Evolutionary conservation across 2,329 filamentous ascomycete species (phyloP).

Genomic region (Diaporthe velutina): DNA sequence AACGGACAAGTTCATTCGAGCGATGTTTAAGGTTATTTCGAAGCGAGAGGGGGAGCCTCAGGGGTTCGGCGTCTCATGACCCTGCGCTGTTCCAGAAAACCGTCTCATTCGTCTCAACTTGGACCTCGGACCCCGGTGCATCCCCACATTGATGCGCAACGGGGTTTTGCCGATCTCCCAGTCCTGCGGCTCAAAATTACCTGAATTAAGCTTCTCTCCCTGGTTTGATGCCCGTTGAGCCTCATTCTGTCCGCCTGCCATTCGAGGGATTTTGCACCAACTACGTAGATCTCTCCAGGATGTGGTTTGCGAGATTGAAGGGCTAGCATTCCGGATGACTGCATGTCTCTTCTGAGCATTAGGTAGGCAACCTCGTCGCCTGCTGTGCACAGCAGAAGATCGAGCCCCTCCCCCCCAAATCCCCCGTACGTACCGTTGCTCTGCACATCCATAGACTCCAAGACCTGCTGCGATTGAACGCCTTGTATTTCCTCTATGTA

Average conservation of each 20-base stretch:
- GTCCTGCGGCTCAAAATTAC: slow-evolving; percentile 13
- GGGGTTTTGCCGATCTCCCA: slow-evolving; percentile 18
- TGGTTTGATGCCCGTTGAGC: slow-evolving; percentile 24
- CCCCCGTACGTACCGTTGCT: neutral
- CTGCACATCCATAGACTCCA: neutral
- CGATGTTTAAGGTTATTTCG: slow-evolving; percentile 28
- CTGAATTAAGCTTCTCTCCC: slow-evolving; percentile 10
- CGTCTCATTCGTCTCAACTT: slow-evolving; percentile 27
- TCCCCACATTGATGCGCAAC: slow-evolving; percentile 11
- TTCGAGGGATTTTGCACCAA: slow-evolving; percentile 1
- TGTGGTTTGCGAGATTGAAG: neutral
- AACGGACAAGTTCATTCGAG: slow-evolving; percentile 14
- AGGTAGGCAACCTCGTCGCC: too few relatives aligned
- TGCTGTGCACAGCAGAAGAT: neutral
- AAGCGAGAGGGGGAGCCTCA: slow-evolving; percentile 11
- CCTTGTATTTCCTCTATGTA: too few relatives aligned
- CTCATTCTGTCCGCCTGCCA: neutral
- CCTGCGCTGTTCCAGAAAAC: slow-evolving; percentile 16
- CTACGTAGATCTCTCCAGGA: neutral
- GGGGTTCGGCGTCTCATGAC: slow-evolving; percentile 26
- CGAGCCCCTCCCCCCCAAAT: neutral
- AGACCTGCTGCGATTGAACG: too few relatives aligned
- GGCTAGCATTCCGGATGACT: neutral
- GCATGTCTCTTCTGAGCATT: neutral
- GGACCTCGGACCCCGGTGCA: neutral